A percentile compares a stretch with the other conserved stretches of the same genome.
These are phyloP conservation scores for Diospyros lotus DNA, from an alignment of 148 eudicot genomes.

Conservation along the genomic window DNA sequence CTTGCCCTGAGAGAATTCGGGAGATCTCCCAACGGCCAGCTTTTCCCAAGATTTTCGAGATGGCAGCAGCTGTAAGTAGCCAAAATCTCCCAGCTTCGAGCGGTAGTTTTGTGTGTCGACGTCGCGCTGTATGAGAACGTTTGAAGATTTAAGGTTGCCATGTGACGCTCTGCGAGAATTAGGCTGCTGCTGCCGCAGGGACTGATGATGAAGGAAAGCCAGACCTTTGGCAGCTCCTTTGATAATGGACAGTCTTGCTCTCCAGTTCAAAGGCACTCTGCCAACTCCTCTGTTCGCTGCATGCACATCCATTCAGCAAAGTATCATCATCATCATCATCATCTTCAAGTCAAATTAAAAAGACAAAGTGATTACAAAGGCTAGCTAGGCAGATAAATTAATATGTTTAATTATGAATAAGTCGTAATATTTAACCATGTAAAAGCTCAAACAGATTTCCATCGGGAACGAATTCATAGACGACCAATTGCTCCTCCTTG, in stretches of 20 bases:
- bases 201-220: constrained; percentile 21
- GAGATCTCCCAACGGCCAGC: constrained; percentile 27
- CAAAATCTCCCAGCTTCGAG: constrained; percentile 40
- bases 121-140: constrained; percentile 25
- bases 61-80: constrained; percentile 28
- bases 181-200: constrained; percentile 4
- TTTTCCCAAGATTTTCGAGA: constrained; percentile 17
- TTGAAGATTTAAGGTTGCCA: constrained; percentile 51
- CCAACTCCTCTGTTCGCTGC: constrained; percentile 38
- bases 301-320: not conserved
- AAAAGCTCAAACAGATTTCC: constrained; percentile 37
- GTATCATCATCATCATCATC: not conserved
- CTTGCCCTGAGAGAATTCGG: constrained; percentile 27
- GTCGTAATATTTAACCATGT: constrained; percentile 31
- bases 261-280: constrained; percentile 38
- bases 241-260: constrained; percentile 36
- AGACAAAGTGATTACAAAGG: too few relatives aligned
- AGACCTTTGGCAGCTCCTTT: constrained; percentile 37
- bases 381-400: too few relatives aligned
- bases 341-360: not conserved
- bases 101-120: constrained; percentile 12
- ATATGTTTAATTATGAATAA: too few relatives aligned
- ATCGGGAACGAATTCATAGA: constrained; percentile 33
- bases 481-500: constrained; percentile 37
- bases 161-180: constrained; percentile 34